A percentile compares a stretch with the other conserved stretches of the same genome.
These are phyloP conservation scores for Truncatella angustata DNA, from an alignment of 2,329 filamentous ascomycete genomes.

Conservation along the genomic window DNA sequence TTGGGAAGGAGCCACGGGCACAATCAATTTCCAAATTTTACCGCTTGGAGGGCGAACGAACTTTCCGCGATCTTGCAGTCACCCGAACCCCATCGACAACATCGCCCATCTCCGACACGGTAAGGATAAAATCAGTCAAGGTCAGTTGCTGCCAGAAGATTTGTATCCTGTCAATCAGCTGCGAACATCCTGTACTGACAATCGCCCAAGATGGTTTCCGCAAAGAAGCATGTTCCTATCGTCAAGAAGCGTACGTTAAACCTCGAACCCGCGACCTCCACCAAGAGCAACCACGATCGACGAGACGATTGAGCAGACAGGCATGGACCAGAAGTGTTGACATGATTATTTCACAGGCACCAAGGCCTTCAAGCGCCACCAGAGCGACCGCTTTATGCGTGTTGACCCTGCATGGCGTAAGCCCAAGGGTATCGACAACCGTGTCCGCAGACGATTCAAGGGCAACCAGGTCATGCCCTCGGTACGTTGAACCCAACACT, in stretches of 20 bases:
- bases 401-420: conserved; percentile 93
- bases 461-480: conserved; percentile 96
- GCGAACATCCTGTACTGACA: conserved; percentile 57
- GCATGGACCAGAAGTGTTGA: conserved; percentile 33
- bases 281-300: neutral
- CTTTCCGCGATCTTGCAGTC: conserved; percentile 1
- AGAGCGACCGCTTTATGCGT: conserved; percentile 95
- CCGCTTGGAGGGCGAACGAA: conserved; percentile 3
- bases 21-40: conserved; percentile 7
- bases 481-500: conserved; percentile 59
- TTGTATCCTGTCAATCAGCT: conserved; percentile 1
- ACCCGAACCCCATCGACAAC: conserved; percentile 3
- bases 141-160: conserved; percentile 1
- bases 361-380: conserved; percentile 94
- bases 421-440: conserved; percentile 99
- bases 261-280: conserved; percentile 17
- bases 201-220: conserved; percentile 81
- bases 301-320: neutral
- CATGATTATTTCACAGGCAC: conserved; percentile 60
- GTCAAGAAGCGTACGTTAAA: conserved; percentile 98
- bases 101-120: conserved; percentile 1
- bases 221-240: conserved; percentile 99
- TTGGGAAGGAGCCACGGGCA: no score
- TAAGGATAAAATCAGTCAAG: conserved; percentile 13
- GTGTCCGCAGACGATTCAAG: conserved; percentile 95